These are phyloP conservation scores for Pisolithus marmoratus DNA, from an alignment of 768 basidiomycete genomes.

Conservation along the genomic window DNA sequence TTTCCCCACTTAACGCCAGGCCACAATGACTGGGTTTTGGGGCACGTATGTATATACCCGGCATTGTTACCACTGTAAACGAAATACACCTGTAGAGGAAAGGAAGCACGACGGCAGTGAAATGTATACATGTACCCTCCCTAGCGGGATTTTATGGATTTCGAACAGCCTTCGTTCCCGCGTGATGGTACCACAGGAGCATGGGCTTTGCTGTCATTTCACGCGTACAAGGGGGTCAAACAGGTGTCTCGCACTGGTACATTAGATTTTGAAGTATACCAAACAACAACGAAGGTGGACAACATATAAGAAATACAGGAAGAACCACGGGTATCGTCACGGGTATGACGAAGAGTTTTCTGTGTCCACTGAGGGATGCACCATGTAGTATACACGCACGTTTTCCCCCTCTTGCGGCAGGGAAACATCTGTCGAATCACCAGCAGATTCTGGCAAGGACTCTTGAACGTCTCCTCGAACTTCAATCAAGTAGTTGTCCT, in stretches of 20 bases:
- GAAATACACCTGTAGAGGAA: no score
- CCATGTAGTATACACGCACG: slow-evolving; percentile 79
- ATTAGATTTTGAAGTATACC: no score
- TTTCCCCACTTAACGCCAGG: slow-evolving; percentile 29
- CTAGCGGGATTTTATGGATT: no score
- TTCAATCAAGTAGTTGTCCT: slow-evolving; percentile 86
- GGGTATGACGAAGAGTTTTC: slow-evolving; percentile 41
- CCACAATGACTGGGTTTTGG: neutral
- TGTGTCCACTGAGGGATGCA: slow-evolving; percentile 82
- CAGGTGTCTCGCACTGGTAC: no score
- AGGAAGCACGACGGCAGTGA: neutral
- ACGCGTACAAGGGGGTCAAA: no score
- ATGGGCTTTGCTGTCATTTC: no score
- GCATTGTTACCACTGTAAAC: no score
- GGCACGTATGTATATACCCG: no score
- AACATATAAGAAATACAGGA: neutral
- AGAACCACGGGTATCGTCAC: neutral
- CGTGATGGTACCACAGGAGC: no score
- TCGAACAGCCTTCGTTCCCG: no score
- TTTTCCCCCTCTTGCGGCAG: slow-evolving; percentile 47
- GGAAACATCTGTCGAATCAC: slow-evolving; percentile 48
- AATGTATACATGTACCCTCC: neutral
- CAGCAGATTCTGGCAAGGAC: slow-evolving; percentile 57
- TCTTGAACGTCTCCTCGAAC: slow-evolving; percentile 80
- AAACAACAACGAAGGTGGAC: no score